phyloP scores from a whole-genome alignment of 2,329 filamentous ascomycete species.

The Aspergillus jensenii region DNA sequence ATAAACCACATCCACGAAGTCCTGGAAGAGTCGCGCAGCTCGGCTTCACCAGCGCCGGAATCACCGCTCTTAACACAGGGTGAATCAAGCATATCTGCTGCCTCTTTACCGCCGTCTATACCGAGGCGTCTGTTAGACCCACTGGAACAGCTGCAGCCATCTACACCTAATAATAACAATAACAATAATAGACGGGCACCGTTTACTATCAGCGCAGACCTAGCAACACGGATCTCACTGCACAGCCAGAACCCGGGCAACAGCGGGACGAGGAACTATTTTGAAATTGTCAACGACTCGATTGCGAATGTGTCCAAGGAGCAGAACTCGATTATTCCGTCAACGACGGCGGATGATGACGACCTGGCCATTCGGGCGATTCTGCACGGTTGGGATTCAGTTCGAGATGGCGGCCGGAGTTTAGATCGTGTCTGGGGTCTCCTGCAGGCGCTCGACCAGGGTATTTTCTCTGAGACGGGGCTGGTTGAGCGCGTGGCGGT shows the following conservation, averaged over 20 bases:
- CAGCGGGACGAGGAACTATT: conserved; percentile 10
- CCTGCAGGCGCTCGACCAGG: conserved; percentile 7
- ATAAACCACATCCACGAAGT: conserved; percentile 11
- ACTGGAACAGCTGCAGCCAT: neutral
- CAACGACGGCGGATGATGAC: conserved; percentile 10
- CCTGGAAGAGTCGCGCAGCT: conserved; percentile 2
- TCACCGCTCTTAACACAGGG: neutral
- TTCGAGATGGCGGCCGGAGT: neutral
- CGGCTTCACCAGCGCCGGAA: neutral
- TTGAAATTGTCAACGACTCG: conserved; percentile 7
- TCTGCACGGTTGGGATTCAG: conserved; percentile 10
- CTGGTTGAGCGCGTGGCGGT: conserved; percentile 12
- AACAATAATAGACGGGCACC: neutral
- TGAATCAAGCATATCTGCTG: neutral
- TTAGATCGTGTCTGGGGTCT: conserved; percentile 6
- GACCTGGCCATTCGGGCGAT: conserved; percentile 12
- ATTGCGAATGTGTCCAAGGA: conserved; percentile 5
- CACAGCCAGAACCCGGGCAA: conserved; percentile 8
- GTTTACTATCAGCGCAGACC: conserved; percentile 6
- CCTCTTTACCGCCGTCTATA: neutral
- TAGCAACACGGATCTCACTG: conserved; percentile 5
- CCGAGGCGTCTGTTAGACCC: neutral
- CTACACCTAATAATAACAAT: too few species aligned
- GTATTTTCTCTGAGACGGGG: conserved; percentile 9
- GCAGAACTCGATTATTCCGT: conserved; percentile 6